Evolutionary conservation across 2,329 filamentous ascomycete species (phyloP).

Genomic region (Colletotrichum noveboracense): DNA sequence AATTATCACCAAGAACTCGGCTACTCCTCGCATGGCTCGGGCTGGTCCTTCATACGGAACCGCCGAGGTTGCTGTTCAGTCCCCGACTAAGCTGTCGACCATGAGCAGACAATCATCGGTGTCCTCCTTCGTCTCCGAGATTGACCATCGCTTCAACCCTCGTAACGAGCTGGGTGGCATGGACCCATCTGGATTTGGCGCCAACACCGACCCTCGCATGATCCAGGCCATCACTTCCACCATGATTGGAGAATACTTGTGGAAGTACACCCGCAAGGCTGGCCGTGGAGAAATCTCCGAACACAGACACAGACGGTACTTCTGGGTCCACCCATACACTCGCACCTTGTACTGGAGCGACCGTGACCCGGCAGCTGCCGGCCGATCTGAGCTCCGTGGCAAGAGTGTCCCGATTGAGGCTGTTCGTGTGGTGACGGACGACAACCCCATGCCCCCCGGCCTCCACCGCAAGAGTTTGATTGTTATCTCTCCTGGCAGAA

Average conservation of each 20-base stretch:
- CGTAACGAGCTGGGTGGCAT: conserved; percentile 55
- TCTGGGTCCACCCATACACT: conserved; percentile 99
- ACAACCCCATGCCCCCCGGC: conserved; percentile 94
- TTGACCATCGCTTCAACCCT: conserved; percentile 90
- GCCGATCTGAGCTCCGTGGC: conserved; percentile 74
- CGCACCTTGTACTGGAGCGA: conserved; percentile 97
- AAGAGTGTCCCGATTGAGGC: conserved; percentile 96
- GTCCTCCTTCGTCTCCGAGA: conserved; percentile 93
- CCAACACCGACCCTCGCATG: conserved; percentile 91
- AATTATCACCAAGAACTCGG: conserved; percentile 57
- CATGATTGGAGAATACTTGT: conserved; percentile 98
- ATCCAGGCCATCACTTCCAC: conserved; percentile 99
- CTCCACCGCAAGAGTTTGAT: conserved; percentile 93
- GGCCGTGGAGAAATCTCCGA: conserved; percentile 88
- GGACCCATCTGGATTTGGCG: conserved; percentile 63
- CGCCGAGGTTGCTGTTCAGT: conserved; percentile 46
- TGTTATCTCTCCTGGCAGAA: conserved; percentile 85
- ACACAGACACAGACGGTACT: conserved; percentile 92
- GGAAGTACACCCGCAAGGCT: conserved; percentile 97
- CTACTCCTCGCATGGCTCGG: conserved; percentile 59
- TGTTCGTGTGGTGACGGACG: conserved; percentile 88
- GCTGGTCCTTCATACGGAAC: conserved; percentile 48
- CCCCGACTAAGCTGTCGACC: conserved; percentile 47
- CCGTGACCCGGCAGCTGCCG: conserved; percentile 79
- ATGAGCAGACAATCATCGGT: conserved; percentile 78